A percentile compares a stretch with the other conserved stretches of the same genome.
These are phyloP conservation scores for Pseudogymnoascus destructans DNA, from an alignment of 2,329 filamentous ascomycete species.

Conservation along the genomic window DNA sequence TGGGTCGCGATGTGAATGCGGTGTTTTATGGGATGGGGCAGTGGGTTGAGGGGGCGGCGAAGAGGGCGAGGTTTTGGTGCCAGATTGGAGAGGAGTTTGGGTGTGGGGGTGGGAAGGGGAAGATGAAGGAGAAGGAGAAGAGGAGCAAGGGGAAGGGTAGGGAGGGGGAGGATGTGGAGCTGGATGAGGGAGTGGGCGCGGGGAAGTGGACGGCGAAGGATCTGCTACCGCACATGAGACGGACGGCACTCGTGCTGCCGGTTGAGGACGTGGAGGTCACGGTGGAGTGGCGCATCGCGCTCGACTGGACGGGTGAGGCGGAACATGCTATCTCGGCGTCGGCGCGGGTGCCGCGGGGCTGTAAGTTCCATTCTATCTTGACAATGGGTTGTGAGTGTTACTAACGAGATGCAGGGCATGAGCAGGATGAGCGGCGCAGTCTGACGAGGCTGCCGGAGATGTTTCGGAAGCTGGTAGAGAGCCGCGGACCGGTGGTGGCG, in stretches of 20 bases:
- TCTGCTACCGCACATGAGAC: constrained; percentile 41
- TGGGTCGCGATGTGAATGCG: constrained; percentile 44
- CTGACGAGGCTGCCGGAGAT: constrained; percentile 45
- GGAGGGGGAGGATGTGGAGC: constrained; percentile 10
- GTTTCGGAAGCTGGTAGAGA: constrained; percentile 45
- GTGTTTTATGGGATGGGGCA: constrained; percentile 55
- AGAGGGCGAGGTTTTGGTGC: constrained; percentile 35
- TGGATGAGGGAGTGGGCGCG: constrained; percentile 15
- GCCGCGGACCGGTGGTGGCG: constrained; percentile 43
- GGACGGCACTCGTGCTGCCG: constrained; percentile 31
- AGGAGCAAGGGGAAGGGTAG: constrained; percentile 22
- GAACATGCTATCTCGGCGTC: constrained; percentile 43
- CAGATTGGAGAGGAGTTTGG: background rate
- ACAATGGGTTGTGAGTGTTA: background rate
- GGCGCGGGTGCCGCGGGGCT: constrained; percentile 46
- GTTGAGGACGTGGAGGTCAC: constrained; percentile 26
- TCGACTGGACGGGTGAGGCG: constrained; percentile 64
- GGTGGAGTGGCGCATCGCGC: constrained; percentile 49
- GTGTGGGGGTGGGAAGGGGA: constrained; percentile 17
- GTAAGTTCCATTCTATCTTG: constrained; percentile 34
- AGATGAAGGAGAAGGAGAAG: constrained; percentile 22
- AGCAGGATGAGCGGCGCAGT: constrained; percentile 41
- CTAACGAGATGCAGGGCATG: constrained; percentile 38
- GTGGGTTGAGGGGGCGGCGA: constrained; percentile 49
- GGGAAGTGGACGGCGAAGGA: constrained; percentile 30